A percentile compares a stretch with the other conserved stretches of the same genome.
Conservation (phyloP, 805 yeast genomes). For the Yamadazyma paraphyllophila region DNA sequence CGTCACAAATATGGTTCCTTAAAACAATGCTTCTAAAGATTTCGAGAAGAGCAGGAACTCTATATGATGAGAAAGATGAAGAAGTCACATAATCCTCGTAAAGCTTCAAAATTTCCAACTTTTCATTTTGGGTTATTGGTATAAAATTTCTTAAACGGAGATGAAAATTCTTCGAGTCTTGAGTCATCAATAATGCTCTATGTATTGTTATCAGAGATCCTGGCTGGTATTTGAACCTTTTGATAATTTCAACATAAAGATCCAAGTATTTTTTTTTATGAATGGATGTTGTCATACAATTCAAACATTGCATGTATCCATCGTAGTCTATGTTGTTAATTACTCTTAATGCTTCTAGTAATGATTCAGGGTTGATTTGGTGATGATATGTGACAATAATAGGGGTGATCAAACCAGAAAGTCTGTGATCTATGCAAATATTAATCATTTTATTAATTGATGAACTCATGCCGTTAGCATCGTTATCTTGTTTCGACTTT, state of each 20-base stretch:
- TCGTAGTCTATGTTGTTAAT: background rate
- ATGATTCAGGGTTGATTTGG: no score
- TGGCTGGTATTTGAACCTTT: background rate
- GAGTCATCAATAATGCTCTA: slow-evolving; percentile 2
- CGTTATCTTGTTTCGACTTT: no score
- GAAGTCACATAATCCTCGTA: slow-evolving; percentile 6
- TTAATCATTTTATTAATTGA: no score
- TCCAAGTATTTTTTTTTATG: background rate
- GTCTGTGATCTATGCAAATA: no score
- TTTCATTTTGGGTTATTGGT: slow-evolving; percentile 1
- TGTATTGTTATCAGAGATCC: slow-evolving; percentile 3
- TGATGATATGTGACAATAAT: no score
- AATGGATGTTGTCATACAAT: background rate
- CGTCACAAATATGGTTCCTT: slow-evolving; percentile 11
- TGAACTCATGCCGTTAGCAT: no score
- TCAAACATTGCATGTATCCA: background rate
- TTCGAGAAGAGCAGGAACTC: slow-evolving; percentile 9
- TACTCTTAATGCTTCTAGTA: background rate
- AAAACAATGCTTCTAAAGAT: slow-evolving; percentile 12
- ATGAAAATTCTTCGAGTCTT: background rate
- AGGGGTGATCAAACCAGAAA: no score
- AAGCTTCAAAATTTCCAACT: background rate
- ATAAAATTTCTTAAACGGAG: background rate
- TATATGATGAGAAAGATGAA: background rate
- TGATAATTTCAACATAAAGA: background rate